These are phyloP conservation scores for Uncinocarpus reesii DNA, from an alignment of 2,329 filamentous ascomycete species.

Conservation along the genomic window DNA sequence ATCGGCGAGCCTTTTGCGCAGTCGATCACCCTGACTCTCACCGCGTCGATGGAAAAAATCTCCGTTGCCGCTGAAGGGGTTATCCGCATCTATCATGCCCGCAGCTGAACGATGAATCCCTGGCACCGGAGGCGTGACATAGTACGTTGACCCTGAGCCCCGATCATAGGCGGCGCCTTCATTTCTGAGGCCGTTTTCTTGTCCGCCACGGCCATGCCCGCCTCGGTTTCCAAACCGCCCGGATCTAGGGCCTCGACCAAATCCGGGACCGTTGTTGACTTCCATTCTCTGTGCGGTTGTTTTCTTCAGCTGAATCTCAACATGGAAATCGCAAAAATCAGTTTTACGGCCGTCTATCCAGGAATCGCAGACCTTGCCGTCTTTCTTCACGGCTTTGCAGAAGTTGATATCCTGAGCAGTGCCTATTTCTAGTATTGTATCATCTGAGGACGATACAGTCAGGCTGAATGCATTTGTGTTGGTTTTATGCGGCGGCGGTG, in stretches of 20 bases:
- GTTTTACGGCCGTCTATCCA: slow-evolving; percentile 88
- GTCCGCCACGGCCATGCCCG: slow-evolving; percentile 18
- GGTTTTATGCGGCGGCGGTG: slow-evolving; percentile 61
- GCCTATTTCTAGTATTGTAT: slow-evolving; percentile 84
- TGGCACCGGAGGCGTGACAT: slow-evolving; percentile 30
- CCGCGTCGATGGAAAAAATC: slow-evolving; percentile 28
- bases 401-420: slow-evolving; percentile 74
- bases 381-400: slow-evolving; percentile 74
- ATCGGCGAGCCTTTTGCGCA: slow-evolving; percentile 35
- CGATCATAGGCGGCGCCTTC: slow-evolving; percentile 31
- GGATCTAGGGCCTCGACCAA: slow-evolving; percentile 21
- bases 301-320: slow-evolving; percentile 69
- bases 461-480: slow-evolving; percentile 79
- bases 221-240: slow-evolving; percentile 18
- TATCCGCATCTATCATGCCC: slow-evolving; percentile 33
- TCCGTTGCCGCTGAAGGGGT: slow-evolving; percentile 33
- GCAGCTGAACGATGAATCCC: slow-evolving; percentile 29
- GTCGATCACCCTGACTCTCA: slow-evolving; percentile 34
- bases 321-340: slow-evolving; percentile 85
- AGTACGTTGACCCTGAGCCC: slow-evolving; percentile 37
- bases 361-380: slow-evolving; percentile 65
- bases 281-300: slow-evolving; percentile 61
- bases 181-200: slow-evolving; percentile 21
- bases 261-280: slow-evolving; percentile 58
- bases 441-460: slow-evolving; percentile 72